These are phyloP conservation scores for Rhipidocladum racemiflorum DNA, from an alignment of 176 grass and related monocot genomes.

Conservation along the genomic window DNA sequence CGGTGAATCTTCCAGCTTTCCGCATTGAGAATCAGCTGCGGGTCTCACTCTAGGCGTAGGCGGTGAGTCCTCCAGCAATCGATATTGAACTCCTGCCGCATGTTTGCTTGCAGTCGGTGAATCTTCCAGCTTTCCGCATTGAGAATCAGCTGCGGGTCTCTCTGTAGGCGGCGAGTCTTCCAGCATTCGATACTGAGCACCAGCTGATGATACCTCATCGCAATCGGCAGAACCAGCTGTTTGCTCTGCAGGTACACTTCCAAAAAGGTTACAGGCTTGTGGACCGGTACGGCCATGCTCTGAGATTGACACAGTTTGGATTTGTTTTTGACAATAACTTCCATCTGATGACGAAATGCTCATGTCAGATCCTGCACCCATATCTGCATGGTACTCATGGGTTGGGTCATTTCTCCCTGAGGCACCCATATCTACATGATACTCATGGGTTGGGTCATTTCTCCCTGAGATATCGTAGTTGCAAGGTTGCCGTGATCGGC, in stretches of 20 bases:
- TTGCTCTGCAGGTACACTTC: not conserved
- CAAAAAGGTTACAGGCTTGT: constrained; percentile 1
- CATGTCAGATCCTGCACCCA: constrained; percentile 36
- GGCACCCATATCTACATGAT: not conserved
- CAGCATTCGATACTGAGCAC: not conserved
- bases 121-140: not conserved
- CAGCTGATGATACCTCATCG: constrained; percentile 30
- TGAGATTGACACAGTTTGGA: not conserved
- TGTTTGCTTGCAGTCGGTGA: not conserved
- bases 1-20: not conserved
- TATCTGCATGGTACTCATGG: constrained; percentile 9
- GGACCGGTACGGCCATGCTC: not conserved
- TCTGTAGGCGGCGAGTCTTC: not conserved
- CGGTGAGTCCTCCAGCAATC: not conserved
- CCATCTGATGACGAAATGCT: constrained; percentile 51
- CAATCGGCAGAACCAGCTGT: not conserved
- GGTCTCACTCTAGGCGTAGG: not conserved
- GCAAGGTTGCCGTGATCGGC: constrained; percentile 32
- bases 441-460: constrained; percentile 9
- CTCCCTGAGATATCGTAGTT: constrained; percentile 24
- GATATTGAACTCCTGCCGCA: not conserved
- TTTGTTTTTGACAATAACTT: constrained; percentile 17
- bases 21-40: not conserved
- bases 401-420: constrained; percentile 12
- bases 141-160: not conserved